These are phyloP conservation scores for Leucosporidium yakuticum DNA, from an alignment of 768 basidiomycete genomes.

Conservation along the genomic window DNA sequence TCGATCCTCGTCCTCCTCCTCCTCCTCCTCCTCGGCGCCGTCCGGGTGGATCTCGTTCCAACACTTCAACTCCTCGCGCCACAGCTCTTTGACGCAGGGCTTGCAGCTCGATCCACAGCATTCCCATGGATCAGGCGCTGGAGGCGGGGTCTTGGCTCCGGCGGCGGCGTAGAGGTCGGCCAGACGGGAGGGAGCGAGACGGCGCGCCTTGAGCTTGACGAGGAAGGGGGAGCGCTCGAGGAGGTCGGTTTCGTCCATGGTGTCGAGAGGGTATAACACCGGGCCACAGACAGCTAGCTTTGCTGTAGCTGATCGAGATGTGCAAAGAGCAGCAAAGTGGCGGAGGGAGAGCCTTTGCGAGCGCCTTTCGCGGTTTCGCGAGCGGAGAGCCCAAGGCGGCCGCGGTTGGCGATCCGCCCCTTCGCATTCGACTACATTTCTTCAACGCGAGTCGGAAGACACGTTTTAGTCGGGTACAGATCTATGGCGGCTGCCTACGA, in stretches of 20 bases:
- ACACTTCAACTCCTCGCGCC: conserved; percentile 9
- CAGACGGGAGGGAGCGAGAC: conserved; percentile 9
- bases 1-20: neutral
- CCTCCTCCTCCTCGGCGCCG: conserved; percentile 13
- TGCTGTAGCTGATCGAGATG: too few relatives aligned
- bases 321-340: too few relatives aligned
- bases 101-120: conserved; percentile 4
- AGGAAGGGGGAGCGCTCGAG: conserved; percentile 6
- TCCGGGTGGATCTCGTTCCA: conserved; percentile 8
- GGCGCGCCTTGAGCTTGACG: neutral
- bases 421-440: too few relatives aligned
- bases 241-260: neutral
- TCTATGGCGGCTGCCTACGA: too few relatives aligned
- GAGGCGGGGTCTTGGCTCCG: neutral
- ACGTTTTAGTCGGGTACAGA: too few relatives aligned
- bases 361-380: too few relatives aligned
- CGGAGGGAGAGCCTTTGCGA: too few relatives aligned
- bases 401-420: too few relatives aligned
- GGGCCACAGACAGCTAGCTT: too few relatives aligned
- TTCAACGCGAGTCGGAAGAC: too few relatives aligned
- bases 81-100: conserved; percentile 1
- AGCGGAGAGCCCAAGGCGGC: too few relatives aligned
- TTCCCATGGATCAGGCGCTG: neutral
- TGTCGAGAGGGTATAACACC: too few relatives aligned
- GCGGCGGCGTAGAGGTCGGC: neutral